These are phyloP conservation scores for Ogataea pini DNA, from an alignment of 805 yeast species.

Conservation along the genomic window DNA sequence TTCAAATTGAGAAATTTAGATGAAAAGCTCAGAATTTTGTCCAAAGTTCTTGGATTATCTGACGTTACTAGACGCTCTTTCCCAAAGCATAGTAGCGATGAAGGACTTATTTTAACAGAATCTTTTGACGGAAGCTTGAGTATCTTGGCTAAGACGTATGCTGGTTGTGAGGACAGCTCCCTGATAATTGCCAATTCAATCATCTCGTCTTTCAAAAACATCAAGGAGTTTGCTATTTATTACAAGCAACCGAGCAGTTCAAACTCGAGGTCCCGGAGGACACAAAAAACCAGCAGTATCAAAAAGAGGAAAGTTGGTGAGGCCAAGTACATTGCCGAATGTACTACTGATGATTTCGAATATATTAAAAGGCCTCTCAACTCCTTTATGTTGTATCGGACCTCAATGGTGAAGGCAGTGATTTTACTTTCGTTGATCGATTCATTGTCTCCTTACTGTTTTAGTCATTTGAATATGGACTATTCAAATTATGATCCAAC, in stretches of 20 bases:
- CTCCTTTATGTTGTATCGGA: conserved; percentile 49
- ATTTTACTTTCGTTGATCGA: conserved; percentile 30
- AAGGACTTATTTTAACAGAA: conserved; percentile 27
- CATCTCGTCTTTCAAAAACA: conserved; percentile 21
- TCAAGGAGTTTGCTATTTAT: conserved; percentile 29
- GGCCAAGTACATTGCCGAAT: neutral
- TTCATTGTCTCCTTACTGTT: conserved; percentile 24
- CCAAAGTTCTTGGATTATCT: conserved; percentile 23
- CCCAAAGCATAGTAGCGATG: conserved; percentile 21
- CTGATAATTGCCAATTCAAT: conserved; percentile 23
- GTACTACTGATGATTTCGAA: conserved; percentile 4
- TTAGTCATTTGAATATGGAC: conserved; percentile 19
- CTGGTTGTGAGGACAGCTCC: conserved; percentile 27
- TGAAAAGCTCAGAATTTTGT: conserved; percentile 24
- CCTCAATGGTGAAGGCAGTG: conserved; percentile 44
- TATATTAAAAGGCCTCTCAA: conserved; percentile 48
- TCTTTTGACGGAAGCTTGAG: conserved; percentile 16
- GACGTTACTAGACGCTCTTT: conserved; percentile 6
- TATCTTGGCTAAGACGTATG: conserved; percentile 30
- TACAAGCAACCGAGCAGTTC: conserved; percentile 25
- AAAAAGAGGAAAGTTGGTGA: conserved; percentile 11
- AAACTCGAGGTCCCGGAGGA: neutral
- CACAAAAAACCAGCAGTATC: neutral
- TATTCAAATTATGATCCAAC: conserved; percentile 20
- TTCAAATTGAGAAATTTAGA: conserved; percentile 28